A percentile compares a stretch with the other conserved stretches of the same genome.
phyloP scores from a whole-genome alignment of 139 green algal genomes.

The Medakamo hakoo region DNA sequence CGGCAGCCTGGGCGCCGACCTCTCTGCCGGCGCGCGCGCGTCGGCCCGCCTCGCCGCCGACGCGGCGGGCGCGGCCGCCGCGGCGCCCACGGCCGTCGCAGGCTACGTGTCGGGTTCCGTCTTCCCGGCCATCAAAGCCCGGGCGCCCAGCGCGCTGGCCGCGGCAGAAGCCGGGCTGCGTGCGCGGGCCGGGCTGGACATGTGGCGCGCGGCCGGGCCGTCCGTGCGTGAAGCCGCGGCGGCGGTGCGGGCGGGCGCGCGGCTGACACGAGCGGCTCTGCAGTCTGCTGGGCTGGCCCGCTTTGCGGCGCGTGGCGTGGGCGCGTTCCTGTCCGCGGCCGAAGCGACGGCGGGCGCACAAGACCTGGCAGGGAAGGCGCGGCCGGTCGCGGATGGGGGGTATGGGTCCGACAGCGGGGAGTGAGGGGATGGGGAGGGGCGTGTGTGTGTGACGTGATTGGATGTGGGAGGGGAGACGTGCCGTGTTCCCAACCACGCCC shows the following conservation, averaged over 20 bases:
- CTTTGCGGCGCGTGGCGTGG: background rate
- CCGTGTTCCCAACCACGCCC: too few species aligned
- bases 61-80: too few species aligned
- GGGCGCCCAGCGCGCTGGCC: too few species aligned
- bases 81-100: background rate
- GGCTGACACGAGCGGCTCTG: background rate
- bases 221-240: background rate
- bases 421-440: too few species aligned
- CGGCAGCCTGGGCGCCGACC: background rate
- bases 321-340: too few species aligned
- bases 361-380: too few species aligned
- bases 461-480: too few species aligned
- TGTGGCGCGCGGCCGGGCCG: too few species aligned
- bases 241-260: background rate
- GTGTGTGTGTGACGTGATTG: too few species aligned
- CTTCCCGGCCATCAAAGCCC: background rate
- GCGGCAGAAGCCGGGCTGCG: background rate
- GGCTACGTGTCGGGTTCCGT: background rate
- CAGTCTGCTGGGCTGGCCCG: background rate
- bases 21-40: background rate
- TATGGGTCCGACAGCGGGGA: too few species aligned
- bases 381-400: too few species aligned
- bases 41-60: background rate
- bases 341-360: too few species aligned
- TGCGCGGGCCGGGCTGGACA: background rate